Conservation (phyloP, 2,329 filamentous ascomycete genomes). For the Fusarium beomiforme region DNA sequence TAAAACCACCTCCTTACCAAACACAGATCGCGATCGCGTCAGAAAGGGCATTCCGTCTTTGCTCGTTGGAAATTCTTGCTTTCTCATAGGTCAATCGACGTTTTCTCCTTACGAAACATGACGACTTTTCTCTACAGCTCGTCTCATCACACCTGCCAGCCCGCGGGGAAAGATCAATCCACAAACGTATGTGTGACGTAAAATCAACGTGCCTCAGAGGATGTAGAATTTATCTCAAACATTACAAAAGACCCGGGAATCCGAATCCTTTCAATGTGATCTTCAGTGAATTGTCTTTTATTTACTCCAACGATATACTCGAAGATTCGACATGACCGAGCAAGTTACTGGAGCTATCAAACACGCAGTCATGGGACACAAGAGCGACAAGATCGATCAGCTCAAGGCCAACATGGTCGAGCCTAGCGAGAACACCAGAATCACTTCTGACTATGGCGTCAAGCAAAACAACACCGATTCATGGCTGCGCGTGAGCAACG, state of each 20-base stretch:
- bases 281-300: neutral
- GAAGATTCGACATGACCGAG: slow-evolving; percentile 32
- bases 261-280: accelerated
- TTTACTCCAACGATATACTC: too few relatives aligned
- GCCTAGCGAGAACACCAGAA: slow-evolving; percentile 64
- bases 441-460: slow-evolving; percentile 82
- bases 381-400: slow-evolving; percentile 68
- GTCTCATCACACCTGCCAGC: neutral
- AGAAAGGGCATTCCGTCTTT: neutral
- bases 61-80: slow-evolving; percentile 4
- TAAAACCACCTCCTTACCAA: neutral
- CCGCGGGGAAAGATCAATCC: neutral
- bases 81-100: neutral
- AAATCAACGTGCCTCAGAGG: slow-evolving; percentile 7
- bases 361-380: slow-evolving; percentile 54
- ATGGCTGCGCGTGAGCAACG: slow-evolving; percentile 74
- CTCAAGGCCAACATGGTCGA: slow-evolving; percentile 68
- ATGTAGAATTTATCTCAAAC: neutral
- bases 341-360: slow-evolving; percentile 48
- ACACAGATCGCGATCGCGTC: slow-evolving; percentile 1
- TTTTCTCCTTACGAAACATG: slow-evolving; percentile 13
- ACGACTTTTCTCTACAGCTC: slow-evolving; percentile 5
- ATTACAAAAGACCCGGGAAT: neutral
- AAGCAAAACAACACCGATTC: slow-evolving; percentile 79
- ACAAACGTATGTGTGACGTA: slow-evolving; percentile 37